Base-by-base conservation (phyloP, 768 basidiomycete species). In the Amanita brunnescens region DNA sequence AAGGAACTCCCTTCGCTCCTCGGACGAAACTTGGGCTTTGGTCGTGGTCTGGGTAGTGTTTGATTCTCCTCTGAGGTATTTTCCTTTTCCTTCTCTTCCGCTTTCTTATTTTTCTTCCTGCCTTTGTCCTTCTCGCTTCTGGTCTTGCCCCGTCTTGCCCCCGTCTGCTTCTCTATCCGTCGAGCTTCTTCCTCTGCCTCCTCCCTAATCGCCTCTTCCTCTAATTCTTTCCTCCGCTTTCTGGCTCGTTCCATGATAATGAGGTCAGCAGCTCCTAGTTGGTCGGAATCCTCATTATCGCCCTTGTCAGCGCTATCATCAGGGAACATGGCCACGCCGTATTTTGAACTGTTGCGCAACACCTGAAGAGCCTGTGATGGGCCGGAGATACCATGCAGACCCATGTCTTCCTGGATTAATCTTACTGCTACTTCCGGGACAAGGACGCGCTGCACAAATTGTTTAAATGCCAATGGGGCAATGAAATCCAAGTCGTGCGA, bases 291-390 rank as follows among this genome's bases (percentile, higher is more conserved):
- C 0, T 50, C 61, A 10, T 58, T 52, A 38, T 58, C 59, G 54
- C 64, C 61, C 68, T 6, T 70, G 73, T 2, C 68, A n/a, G 21
- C 72, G 2, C 67, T 73, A 38, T 77, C 77, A 37, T 81, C 84
- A 0, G 89, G 87, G 63, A 91, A 94, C 82, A 88, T 87, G 5
- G 85, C 82, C 6, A 84, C 83, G 0, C 93, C 93, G 61, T 91
- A 96, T 32, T 78, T 78, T 0, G 85, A 76, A 53, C 91, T 94
- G 41, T 88, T 83, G 24, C 80, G 75, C 44, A 93, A 64, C 5
- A 88, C 79, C 18, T 66, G 60, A 9, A 85, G 59, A 0, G 87
- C 90, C 39, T 71, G 60, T 14, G 67, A 56, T 44, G 63, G 57
- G 0, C 67, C 70, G 0, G 64, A 59, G 3, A 71, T 64, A 2